Percentiles rank a stretch among this genome's conserved stretches.
Evolutionary conservation across 176 grass and related monocot species (phyloP).

Genomic region (Otatea glauca): DNA sequence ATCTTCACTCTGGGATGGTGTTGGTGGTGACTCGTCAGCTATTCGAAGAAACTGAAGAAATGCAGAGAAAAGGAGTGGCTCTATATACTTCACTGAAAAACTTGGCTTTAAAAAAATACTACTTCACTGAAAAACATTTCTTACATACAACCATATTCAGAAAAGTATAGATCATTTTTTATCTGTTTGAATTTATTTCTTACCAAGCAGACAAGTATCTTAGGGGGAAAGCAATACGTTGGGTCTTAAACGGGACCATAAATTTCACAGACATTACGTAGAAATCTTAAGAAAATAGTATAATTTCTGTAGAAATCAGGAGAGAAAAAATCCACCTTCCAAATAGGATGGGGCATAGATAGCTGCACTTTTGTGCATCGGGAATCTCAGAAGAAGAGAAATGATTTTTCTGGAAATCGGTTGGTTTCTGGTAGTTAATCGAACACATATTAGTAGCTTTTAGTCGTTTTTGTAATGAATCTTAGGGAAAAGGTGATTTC

Average conservation of each 20-base stretch:
- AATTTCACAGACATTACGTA: no score
- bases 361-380: no score
- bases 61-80: background rate
- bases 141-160: background rate
- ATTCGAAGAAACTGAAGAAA: background rate
- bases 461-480: background rate
- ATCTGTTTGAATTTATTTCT: background rate
- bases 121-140: background rate
- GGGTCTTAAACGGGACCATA: no score
- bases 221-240: background rate
- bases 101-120: background rate
- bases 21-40: slow-evolving; percentile 3
- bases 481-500: background rate
- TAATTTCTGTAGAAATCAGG: no score
- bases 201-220: background rate
- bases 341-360: no score
- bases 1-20: background rate
- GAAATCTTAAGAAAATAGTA: no score
- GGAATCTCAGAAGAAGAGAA: no score
- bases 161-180: background rate
- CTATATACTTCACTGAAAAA: background rate
- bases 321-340: no score
- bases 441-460: background rate
- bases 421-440: background rate
- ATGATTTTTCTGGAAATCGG: no score